Conservation (phyloP, 441 rosid species). For the Metrosideros polymorpha region DNA sequence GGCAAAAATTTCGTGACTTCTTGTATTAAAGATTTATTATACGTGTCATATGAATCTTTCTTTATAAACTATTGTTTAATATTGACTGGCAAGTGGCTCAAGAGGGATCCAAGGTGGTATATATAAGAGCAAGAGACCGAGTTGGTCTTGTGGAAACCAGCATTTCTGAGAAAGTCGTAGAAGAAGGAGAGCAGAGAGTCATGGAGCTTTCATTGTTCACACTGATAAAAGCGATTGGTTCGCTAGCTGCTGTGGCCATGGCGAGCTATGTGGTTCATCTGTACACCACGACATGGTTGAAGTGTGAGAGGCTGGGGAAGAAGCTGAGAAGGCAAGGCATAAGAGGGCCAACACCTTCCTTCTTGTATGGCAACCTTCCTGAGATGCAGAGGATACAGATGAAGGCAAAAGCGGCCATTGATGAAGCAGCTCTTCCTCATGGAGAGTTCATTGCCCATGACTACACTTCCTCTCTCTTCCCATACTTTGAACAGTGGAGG, state of each 20-base stretch:
- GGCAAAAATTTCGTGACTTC: not conserved
- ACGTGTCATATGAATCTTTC: not conserved
- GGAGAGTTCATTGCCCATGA: constrained; percentile 44
- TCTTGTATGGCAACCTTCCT: constrained; percentile 47
- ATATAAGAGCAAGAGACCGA: not conserved
- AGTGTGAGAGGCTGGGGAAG: constrained; percentile 27
- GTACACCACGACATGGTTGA: constrained; percentile 12
- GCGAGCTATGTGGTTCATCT: not conserved
- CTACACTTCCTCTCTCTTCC: constrained; percentile 61
- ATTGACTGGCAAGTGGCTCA: not conserved
- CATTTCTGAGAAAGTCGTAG: not conserved
- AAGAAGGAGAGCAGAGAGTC: not conserved
- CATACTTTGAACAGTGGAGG: constrained; percentile 69
- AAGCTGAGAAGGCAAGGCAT: constrained; percentile 53
- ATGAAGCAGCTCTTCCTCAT: not conserved
- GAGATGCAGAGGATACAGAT: constrained; percentile 58
- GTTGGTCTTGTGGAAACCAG: not conserved
- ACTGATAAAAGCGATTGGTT: not conserved
- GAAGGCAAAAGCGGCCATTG: constrained; percentile 5
- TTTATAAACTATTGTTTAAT: not conserved
- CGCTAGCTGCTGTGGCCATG: not conserved
- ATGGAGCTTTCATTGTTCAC: not conserved
- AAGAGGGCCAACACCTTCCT: constrained; percentile 53
- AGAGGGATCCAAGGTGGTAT: not conserved
- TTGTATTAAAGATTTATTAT: not conserved